These are phyloP conservation scores for Magnusiomyces fungicola DNA, from an alignment of 1,139 yeast species.

Conservation along the genomic window DNA sequence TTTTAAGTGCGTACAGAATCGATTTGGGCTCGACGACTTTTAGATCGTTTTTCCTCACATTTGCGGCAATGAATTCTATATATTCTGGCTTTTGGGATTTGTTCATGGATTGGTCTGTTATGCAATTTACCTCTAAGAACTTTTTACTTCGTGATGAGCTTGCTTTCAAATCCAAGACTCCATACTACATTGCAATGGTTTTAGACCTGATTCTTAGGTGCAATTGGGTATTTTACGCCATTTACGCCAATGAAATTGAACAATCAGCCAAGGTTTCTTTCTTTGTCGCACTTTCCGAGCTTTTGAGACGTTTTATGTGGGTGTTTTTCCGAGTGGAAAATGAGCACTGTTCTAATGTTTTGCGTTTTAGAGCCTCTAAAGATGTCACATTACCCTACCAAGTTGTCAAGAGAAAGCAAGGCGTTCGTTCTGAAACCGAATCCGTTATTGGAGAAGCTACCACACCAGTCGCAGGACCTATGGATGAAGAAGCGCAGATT, in stretches of 20 bases:
- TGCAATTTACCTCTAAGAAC: slow-evolving; percentile 66
- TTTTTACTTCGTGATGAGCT: slow-evolving; percentile 63
- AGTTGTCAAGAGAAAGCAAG: slow-evolving; percentile 25
- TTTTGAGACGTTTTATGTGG: slow-evolving; percentile 81
- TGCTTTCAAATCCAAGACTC: slow-evolving; percentile 49
- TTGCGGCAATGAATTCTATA: slow-evolving; percentile 68
- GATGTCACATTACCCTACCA: slow-evolving; percentile 82
- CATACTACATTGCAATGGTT: slow-evolving; percentile 69
- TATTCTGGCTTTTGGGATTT: slow-evolving; percentile 79
- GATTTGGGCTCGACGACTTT: slow-evolving; percentile 37
- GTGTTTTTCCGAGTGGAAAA: slow-evolving; percentile 87
- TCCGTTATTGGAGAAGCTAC: not conserved
- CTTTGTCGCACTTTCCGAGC: slow-evolving; percentile 72
- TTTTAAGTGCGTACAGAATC: slow-evolving; percentile 76
- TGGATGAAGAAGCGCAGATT: slow-evolving; percentile 2
- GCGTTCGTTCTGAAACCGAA: not conserved
- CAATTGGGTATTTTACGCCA: slow-evolving; percentile 80
- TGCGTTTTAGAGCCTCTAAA: slow-evolving; percentile 74
- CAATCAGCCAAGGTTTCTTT: slow-evolving; percentile 91
- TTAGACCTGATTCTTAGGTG: slow-evolving; percentile 68
- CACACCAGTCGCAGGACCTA: not conserved
- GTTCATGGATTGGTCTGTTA: slow-evolving; percentile 90
- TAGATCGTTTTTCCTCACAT: slow-evolving; percentile 56
- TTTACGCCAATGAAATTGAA: slow-evolving; percentile 65
- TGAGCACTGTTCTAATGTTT: slow-evolving; percentile 88